Conservation (phyloP, 768 basidiomycete genomes). For the Naganishia friedmannii region DNA sequence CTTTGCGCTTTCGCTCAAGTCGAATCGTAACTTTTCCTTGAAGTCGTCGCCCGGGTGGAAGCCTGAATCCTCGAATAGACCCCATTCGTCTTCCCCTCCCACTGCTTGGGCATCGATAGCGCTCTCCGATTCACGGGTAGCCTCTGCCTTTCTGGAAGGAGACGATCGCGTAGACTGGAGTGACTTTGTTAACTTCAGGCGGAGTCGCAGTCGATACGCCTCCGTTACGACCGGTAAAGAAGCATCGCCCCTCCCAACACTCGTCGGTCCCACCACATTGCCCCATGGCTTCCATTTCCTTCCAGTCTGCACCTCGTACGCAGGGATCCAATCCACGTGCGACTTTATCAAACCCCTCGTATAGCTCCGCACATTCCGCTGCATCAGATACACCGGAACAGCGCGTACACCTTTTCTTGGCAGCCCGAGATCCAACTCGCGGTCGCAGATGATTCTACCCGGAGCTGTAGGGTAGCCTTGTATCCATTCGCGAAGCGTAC, state of each 20-base stretch:
- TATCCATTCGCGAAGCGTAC: slow-evolving; percentile 86
- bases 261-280: slow-evolving; percentile 33
- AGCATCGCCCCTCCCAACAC: neutral
- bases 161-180: neutral
- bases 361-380: slow-evolving; percentile 82
- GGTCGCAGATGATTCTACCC: slow-evolving; percentile 62
- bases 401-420: slow-evolving; percentile 73
- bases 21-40: slow-evolving; percentile 75
- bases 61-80: slow-evolving; percentile 80
- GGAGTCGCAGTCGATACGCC: neutral
- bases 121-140: neutral
- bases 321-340: slow-evolving; percentile 44
- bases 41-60: slow-evolving; percentile 61
- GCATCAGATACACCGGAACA: slow-evolving; percentile 71
- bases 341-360: slow-evolving; percentile 76
- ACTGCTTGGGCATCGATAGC: neutral
- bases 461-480: slow-evolving; percentile 70
- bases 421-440: slow-evolving; percentile 57
- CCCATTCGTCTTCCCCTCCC: slow-evolving; percentile 84
- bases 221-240: neutral
- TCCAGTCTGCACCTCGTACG: slow-evolving; percentile 29
- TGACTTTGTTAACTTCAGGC: neutral
- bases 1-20: slow-evolving; percentile 82
- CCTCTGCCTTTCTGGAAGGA: neutral
- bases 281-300: slow-evolving; percentile 44